Evolutionary conservation across 495 filamentous ascomycete genomes (phyloP).

Genomic region (Articulospora tetracladia): DNA sequence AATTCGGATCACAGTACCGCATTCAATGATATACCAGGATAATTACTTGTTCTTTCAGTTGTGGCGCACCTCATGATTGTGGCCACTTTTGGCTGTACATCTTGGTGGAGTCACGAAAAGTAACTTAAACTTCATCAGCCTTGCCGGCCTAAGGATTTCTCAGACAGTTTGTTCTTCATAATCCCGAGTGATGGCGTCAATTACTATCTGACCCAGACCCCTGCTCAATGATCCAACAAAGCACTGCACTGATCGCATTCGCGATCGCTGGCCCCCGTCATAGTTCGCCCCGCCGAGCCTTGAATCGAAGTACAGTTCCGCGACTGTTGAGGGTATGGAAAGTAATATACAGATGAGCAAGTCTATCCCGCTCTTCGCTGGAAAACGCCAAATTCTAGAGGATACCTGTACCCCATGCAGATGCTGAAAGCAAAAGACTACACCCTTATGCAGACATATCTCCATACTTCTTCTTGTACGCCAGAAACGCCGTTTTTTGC

Average conservation of each 20-base stretch:
- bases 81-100: not conserved
- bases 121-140: too few relatives aligned
- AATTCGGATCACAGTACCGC: not conserved
- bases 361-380: conserved; percentile 9
- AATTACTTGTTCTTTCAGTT: not conserved
- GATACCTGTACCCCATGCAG: conserved; percentile 18
- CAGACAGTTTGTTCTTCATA: not conserved
- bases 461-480: conserved; percentile 11
- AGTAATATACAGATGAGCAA: conserved; percentile 20
- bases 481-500: conserved; percentile 20
- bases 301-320: conserved; percentile 13
- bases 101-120: too few relatives aligned
- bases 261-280: not conserved
- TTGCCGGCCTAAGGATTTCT: too few relatives aligned
- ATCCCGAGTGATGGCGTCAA: not conserved
- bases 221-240: not conserved
- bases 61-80: not conserved
- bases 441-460: conserved; percentile 13
- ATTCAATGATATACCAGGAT: not conserved
- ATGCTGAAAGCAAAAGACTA: conserved; percentile 13
- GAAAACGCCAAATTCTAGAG: conserved; percentile 20
- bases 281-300: not conserved
- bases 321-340: conserved; percentile 19
- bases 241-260: not conserved
- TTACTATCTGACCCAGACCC: not conserved